Percentiles rank a stretch among this genome's conserved stretches.
phyloP scores from a whole-genome alignment of 768 basidiomycete species.

The Piloderma croceum region DNA sequence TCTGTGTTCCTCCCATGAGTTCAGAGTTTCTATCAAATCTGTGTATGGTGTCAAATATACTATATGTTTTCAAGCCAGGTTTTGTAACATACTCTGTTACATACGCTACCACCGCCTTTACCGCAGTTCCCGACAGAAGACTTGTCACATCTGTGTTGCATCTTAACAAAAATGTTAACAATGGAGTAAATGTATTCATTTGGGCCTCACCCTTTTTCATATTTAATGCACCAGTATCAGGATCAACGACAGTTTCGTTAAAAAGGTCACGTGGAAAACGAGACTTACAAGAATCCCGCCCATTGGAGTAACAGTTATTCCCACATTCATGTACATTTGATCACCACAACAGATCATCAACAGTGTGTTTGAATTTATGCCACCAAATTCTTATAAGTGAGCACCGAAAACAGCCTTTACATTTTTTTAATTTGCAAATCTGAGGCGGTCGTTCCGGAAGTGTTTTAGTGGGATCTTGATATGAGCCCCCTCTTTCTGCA shows the following conservation, averaged over 20 bases:
- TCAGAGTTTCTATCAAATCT: no score
- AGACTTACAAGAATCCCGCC: no score
- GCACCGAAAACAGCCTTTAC: slow-evolving; percentile 12
- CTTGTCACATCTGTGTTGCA: slow-evolving; percentile 25
- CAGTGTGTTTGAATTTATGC: no score
- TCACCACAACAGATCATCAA: slow-evolving; percentile 24
- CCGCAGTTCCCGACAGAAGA: slow-evolving; percentile 27
- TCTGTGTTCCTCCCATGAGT: slow-evolving; percentile 28
- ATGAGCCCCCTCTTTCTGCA: no score
- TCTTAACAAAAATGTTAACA: slow-evolving; percentile 12
- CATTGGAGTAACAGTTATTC: no score
- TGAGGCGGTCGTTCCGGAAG: slow-evolving; percentile 20
- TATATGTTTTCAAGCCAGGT: slow-evolving; percentile 15
- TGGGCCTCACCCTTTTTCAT: no score
- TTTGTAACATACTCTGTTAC: slow-evolving; percentile 37
- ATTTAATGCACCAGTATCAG: no score
- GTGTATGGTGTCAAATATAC: no score
- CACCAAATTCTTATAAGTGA: slow-evolving; percentile 11
- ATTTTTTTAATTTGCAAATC: slow-evolving; percentile 14
- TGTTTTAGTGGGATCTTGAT: slow-evolving; percentile 19
- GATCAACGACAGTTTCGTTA: no score
- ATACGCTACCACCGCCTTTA: slow-evolving; percentile 29
- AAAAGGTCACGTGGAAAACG: no score
- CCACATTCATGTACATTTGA: slow-evolving; percentile 28
- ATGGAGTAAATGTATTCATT: no score